These are phyloP conservation scores for Saccharomyces pastorianus DNA, from an alignment of 1,139 yeast genomes.

Conservation along the genomic window DNA sequence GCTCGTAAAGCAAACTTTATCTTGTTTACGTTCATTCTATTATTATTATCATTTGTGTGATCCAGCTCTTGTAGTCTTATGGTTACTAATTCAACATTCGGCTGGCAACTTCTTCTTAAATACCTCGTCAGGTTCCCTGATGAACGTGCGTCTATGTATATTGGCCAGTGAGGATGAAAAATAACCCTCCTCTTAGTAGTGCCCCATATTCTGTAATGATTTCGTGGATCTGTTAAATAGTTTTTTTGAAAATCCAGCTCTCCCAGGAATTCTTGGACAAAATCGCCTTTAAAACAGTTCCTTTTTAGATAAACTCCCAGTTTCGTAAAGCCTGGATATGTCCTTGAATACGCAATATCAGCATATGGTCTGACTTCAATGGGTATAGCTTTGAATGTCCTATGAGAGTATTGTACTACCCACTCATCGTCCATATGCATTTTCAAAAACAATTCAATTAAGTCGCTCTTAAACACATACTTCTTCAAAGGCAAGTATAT, in stretches of 20 bases:
- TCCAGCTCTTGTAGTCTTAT: constrained; percentile 33
- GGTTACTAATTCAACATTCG: constrained; percentile 62
- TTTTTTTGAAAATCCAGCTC: constrained; percentile 57
- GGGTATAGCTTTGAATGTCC: constrained; percentile 15
- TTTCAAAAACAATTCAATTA: constrained; percentile 26
- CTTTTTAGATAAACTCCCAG: constrained; percentile 52
- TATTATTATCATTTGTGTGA: background rate
- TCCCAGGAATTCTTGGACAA: constrained; percentile 62
- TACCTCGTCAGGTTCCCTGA: constrained; percentile 73
- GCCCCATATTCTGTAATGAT: constrained; percentile 77
- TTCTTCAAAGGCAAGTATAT: constrained; percentile 40
- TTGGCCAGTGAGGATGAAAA: constrained; percentile 42
- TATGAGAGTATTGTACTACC: constrained; percentile 19
- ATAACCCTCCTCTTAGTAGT: constrained; percentile 75
- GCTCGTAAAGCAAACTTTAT: constrained; percentile 33
- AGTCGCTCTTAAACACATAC: constrained; percentile 42
- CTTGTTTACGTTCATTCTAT: background rate
- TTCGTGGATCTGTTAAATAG: constrained; percentile 56
- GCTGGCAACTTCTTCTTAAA: constrained; percentile 66
- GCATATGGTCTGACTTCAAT: constrained; percentile 31
- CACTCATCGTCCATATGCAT: constrained; percentile 28
- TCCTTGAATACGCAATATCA: constrained; percentile 29
- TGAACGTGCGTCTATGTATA: constrained; percentile 70
- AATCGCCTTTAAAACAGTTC: constrained; percentile 39
- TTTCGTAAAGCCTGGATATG: constrained; percentile 63